phyloP scores from a whole-genome alignment of 192 early-diverging fungal genomes.

The Coemansia aciculifera region DNA sequence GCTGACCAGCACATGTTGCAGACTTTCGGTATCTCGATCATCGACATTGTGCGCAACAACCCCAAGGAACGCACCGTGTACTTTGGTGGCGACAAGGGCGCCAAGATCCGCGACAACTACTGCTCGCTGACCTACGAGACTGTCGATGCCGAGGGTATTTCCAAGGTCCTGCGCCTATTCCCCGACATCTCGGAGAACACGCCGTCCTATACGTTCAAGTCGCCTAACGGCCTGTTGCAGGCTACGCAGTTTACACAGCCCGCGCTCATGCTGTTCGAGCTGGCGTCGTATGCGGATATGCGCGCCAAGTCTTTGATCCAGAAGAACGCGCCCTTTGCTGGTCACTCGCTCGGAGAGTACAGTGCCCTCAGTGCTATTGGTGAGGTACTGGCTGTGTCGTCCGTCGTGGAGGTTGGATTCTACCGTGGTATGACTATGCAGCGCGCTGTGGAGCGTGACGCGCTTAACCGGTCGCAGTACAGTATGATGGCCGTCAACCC shows the following conservation, averaged over 20 bases:
- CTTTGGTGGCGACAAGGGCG: constrained; percentile 57
- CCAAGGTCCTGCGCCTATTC: constrained; percentile 84
- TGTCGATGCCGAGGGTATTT: constrained; percentile 69
- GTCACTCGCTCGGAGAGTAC: constrained; percentile 95
- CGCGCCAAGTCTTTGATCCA: constrained; percentile 85
- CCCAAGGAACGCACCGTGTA: constrained; percentile 59
- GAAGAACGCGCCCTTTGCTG: constrained; percentile 85
- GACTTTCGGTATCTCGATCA: constrained; percentile 67
- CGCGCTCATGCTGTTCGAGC: constrained; percentile 88
- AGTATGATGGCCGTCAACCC: constrained; percentile 97
- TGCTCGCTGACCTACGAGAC: constrained; percentile 89
- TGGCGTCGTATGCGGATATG: constrained; percentile 91
- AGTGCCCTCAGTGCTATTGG: constrained; percentile 90
- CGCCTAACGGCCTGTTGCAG: constrained; percentile 83
- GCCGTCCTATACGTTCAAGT: constrained; percentile 81
- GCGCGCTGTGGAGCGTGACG: constrained; percentile 86
- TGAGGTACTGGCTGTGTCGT: constrained; percentile 80
- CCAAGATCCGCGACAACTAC: constrained; percentile 60
- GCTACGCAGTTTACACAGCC: constrained; percentile 97
- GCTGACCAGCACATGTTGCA: constrained; percentile 84
- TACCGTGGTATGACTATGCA: constrained; percentile 99
- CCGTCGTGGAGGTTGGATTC: constrained; percentile 90
- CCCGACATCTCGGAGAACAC: constrained; percentile 81
- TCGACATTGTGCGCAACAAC: constrained; percentile 57
- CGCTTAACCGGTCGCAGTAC: constrained; percentile 84